phyloP scores from a whole-genome alignment of 1,284 basidiomycete genomes.

The Phenoliferia sp. region DNA sequence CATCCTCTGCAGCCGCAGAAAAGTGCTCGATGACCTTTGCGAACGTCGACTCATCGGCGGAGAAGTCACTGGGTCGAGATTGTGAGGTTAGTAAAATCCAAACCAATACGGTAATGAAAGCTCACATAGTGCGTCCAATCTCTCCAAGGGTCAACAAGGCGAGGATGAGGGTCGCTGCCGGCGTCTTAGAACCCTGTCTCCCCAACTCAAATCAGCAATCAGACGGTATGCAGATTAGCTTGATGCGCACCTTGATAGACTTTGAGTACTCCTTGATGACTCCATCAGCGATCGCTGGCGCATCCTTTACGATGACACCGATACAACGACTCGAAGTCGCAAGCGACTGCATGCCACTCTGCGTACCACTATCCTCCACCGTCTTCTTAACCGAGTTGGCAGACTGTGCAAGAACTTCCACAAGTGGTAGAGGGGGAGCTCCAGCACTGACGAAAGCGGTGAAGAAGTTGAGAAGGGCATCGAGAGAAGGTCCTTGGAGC shows the following conservation, averaged over 20 bases:
- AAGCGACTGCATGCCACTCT: constrained; percentile 42
- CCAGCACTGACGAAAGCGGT: constrained; percentile 74
- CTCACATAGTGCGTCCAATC: constrained; percentile 77
- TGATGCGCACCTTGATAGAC: constrained; percentile 58
- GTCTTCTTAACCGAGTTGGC: not conserved
- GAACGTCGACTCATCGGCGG: constrained; percentile 68
- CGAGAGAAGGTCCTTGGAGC: constrained; percentile 66
- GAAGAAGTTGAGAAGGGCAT: constrained; percentile 76
- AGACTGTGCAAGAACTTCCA: constrained; percentile 15
- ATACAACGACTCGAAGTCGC: constrained; percentile 75
- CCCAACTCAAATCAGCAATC: too few relatives aligned
- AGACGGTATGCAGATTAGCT: too few relatives aligned
- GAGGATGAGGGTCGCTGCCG: constrained; percentile 64
- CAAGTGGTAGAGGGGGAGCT: constrained; percentile 45
- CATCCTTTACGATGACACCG: constrained; percentile 67
- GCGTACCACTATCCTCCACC: constrained; percentile 7
- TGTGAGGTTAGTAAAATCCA: not conserved
- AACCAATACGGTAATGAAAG: not conserved
- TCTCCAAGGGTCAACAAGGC: constrained; percentile 83
- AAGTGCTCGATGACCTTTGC: constrained; percentile 67
- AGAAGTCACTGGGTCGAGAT: constrained; percentile 63
- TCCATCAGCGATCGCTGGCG: constrained; percentile 65
- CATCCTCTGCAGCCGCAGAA: constrained; percentile 68
- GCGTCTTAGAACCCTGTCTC: constrained; percentile 58
- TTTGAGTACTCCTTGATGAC: constrained; percentile 64